Base-by-base conservation (phyloP, 768 basidiomycete species). In the Cyclocybe aegerita region DNA sequence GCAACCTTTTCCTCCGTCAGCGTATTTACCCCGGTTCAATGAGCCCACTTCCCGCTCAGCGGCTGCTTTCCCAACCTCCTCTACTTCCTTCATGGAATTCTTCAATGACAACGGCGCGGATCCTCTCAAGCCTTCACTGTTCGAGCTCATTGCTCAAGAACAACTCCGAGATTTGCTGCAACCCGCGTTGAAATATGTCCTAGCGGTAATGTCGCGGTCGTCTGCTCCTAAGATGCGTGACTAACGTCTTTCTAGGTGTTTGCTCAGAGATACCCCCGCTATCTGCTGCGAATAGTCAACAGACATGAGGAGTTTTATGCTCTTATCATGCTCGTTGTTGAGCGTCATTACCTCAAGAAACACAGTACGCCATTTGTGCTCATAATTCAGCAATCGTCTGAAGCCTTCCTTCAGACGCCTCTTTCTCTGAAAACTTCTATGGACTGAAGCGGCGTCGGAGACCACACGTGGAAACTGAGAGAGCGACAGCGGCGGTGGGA, bases 261-360 rank as follows among this genome's bases (percentile, higher is more conserved):
- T 60, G 93, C 97, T 3, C 94, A 98, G 74, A 78, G 86, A 49
- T 89, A 98, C 65, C 97, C 97, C 5, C 82, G 97, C 48, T 95
- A 98, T 67, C 79, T 98, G 30, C 70, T 99, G 38, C 85, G 86
- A 12, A 76, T 98, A 46, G 91, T 97, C 11, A 98, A 98, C 67
- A 75, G 84, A 31, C 97, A 99, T 74, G 97, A 99, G 66, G 95
- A 98, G 66, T 92, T 97, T 68, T 98, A 97, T 60, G 90, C 94
- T 1, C 57, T 80, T 10, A 75, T 96, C 54, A 91, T 98, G 86
- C 71, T 95, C 47, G 77, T 93, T 49, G 86, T 98, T 12, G 97
- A 99, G 71, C 76, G 85, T 11, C 85, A 96, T 70, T 95, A 97
- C 68, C 84, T 99, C 49, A 81, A 80, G 54, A 88, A 85, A 64